Evolutionary conservation across 163 green algal genomes (phyloP), one percentile per base, ranked within the genome.

Genomic region (Scenedesmus sp.): DNA sequence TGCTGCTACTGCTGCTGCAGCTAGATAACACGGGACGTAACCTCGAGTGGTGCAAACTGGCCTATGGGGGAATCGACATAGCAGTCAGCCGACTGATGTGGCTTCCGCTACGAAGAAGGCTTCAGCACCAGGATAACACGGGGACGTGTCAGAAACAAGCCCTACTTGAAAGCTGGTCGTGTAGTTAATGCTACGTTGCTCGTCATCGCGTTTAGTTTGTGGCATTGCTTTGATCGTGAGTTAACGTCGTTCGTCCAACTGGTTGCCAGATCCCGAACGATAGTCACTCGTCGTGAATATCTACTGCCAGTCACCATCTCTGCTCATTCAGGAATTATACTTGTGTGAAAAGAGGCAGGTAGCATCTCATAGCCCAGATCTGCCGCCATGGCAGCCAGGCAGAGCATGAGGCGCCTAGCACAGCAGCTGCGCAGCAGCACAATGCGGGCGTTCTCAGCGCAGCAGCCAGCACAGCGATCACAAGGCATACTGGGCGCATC

Each of bases 371-470:
- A 52, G 23, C 26, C 77, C 77, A 56, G 77, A 79, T 79, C 70
- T 23, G 82, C 34, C 26, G 16, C 34, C 18, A 87, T 87, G 87
- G 87, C 87, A 62, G 87, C 76, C 60, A 76, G 76, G 52, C 56
- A 23, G 57, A 66, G 74, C 74, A 76, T 91, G 57, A 85, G 87
- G 54, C 87, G 87, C 34, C 46, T 91, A 26, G 87, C 87, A 60
- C 87, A 91, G 87, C 87, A 91, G 87, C 59, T 91, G 74, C 57
- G 87, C 23, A 74, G 10, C 66, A 76, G 87, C 62, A 73, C 34
- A 70, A 4, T 26, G 83, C 76, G 46, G 10, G 12, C 46, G 74
- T 52, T 87, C 57, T 1, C 34, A 62, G 6, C 67, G 23, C 23
- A 84, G 74, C 81, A 59, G 60, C 70, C 70, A 52, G 70, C 70